A percentile compares a stretch with the other conserved stretches of the same genome.
phyloP scores from a whole-genome alignment of 345 rosid species.

The Gossypium arboreum region DNA sequence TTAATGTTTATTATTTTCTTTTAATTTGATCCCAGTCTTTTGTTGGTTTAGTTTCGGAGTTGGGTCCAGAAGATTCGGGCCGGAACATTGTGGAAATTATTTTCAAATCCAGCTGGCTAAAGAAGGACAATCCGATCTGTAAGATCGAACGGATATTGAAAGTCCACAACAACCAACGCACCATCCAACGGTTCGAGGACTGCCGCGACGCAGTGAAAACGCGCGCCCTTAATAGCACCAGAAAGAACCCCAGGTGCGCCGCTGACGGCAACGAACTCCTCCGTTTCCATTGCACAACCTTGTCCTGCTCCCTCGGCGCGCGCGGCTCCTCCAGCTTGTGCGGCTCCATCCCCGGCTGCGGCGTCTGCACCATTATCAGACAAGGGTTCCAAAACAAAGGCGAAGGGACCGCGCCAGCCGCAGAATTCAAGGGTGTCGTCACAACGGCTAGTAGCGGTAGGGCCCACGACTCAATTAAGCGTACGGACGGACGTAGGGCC shows the following conservation, averaged over 20 bases:
- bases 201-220: conserved; percentile 90
- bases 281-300: conserved; percentile 78
- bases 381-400: conserved; percentile 66
- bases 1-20: background rate
- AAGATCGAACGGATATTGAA: conserved; percentile 92
- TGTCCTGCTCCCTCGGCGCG: conserved; percentile 72
- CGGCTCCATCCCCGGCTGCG: conserved; percentile 73
- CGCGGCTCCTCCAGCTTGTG: conserved; percentile 78
- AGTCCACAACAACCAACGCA: conserved; percentile 91
- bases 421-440: conserved; percentile 38
- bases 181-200: conserved; percentile 96
- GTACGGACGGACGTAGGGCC: conserved; percentile 66
- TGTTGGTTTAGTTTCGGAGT: conserved; percentile 69
- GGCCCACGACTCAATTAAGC: conserved; percentile 70
- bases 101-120: conserved; percentile 97
- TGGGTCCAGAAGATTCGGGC: conserved; percentile 93
- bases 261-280: conserved; percentile 98
- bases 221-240: conserved; percentile 62
- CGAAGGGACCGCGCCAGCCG: conserved; percentile 5
- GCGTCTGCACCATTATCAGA: conserved; percentile 80
- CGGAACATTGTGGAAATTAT: conserved; percentile 95
- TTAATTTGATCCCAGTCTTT: background rate
- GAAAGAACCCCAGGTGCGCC: conserved; percentile 81
- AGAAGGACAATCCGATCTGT: conserved; percentile 76
- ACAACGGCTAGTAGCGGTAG: conserved; percentile 95